phyloP scores from a whole-genome alignment of 768 basidiomycete species.

The Leccinum variicolor region DNA sequence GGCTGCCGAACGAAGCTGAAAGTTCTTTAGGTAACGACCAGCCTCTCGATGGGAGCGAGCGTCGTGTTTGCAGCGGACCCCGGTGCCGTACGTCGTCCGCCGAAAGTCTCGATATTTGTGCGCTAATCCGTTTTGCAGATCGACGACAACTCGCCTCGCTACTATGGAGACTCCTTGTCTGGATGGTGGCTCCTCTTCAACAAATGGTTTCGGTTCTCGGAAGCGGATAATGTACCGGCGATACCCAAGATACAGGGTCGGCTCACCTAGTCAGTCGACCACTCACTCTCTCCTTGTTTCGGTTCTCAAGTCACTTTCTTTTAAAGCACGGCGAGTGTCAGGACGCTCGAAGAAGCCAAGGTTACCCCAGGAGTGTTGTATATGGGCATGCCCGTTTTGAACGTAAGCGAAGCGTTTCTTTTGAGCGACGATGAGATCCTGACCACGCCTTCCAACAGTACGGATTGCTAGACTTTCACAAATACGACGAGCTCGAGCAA shows the following conservation, averaged over 20 bases:
- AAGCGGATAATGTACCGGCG: constrained; percentile 70
- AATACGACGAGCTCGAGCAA: constrained; percentile 84
- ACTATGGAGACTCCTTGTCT: constrained; percentile 92
- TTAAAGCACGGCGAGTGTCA: constrained; percentile 88
- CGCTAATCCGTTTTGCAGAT: constrained; percentile 34
- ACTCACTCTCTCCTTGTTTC: not conserved
- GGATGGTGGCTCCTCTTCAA: constrained; percentile 96
- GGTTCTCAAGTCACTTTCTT: not conserved
- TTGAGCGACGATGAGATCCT: not conserved
- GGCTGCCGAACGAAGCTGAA: constrained; percentile 1
- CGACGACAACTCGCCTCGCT: constrained; percentile 93
- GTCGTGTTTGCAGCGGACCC: constrained; percentile 93
- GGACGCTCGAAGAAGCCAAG: constrained; percentile 95
- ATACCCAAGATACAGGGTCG: constrained; percentile 94
- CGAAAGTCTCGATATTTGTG: not conserved
- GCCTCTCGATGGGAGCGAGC: constrained; percentile 89
- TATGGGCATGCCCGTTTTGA: constrained; percentile 92
- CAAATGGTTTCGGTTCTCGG: constrained; percentile 89
- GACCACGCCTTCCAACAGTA: constrained; percentile 47
- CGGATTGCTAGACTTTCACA: constrained; percentile 86
- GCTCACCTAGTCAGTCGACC: constrained; percentile 79
- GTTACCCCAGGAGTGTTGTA: constrained; percentile 84
- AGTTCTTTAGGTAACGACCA: constrained; percentile 69
- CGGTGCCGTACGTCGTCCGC: constrained; percentile 60
- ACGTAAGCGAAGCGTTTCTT: constrained; percentile 44